phyloP scores from a whole-genome alignment of 179 eudicot genomes.

The Amaranthus tricolor region DNA sequence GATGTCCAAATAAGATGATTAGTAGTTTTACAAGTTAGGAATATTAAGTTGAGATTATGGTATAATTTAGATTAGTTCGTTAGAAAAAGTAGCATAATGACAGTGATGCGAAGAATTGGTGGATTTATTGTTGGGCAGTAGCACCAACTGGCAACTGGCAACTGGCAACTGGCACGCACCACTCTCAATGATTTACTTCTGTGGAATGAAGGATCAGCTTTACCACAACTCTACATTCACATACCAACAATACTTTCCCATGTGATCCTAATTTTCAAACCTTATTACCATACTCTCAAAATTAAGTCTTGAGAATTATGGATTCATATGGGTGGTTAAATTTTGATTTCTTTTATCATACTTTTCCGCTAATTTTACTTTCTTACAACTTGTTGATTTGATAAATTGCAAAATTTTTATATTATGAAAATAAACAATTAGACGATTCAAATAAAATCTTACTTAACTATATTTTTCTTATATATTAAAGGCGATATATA shows the following conservation, averaged over 20 bases:
- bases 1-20: not conserved
- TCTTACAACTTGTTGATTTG: too few relatives aligned
- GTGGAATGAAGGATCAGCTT: constrained; percentile 31
- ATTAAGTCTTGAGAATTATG: too few relatives aligned
- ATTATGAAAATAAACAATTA: too few relatives aligned
- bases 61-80: not conserved
- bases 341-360: too few relatives aligned
- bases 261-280: constrained; percentile 25
- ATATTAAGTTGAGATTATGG: not conserved
- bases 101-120: not conserved
- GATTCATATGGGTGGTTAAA: too few relatives aligned
- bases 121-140: not conserved
- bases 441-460: too few relatives aligned
- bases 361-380: too few relatives aligned
- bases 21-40: not conserved
- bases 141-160: constrained; percentile 9
- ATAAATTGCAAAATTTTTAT: too few relatives aligned
- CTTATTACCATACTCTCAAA: not conserved
- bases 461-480: too few relatives aligned
- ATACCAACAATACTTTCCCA: constrained; percentile 32
- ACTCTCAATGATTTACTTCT: constrained; percentile 19
- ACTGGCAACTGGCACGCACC: not conserved
- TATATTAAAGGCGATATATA: too few relatives aligned
- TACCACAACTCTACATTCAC: constrained; percentile 32
- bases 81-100: not conserved